Evolutionary conservation across 371 early-diverging fungal genomes (phyloP), one percentile per base, ranked within the genome.

Genomic region (Entomophthora muscae): DNA sequence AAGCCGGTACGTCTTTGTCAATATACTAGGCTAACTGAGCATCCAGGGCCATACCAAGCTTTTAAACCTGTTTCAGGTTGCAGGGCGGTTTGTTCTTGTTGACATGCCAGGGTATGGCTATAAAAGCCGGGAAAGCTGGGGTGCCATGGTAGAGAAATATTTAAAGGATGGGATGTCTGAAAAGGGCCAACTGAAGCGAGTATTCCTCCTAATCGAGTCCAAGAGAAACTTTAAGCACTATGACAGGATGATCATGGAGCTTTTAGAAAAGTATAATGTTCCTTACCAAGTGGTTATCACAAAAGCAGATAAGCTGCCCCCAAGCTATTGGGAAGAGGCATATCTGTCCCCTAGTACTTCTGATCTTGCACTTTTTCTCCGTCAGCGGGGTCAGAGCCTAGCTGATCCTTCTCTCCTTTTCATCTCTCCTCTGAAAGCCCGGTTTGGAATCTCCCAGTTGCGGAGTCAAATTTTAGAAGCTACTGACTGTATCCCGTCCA

Each of bases 51-150:
- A 84, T 64, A 88, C 89, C 0, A 75, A 77, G 26, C 64, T 81
- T 55, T 72, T 88, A 66, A 86, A 86, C 63, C 84, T 86, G 63
- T 86, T 85, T 66, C 71, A 77, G 42, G 68, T 86, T 55, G 80
- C 76, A 1, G 70, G 69, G 32, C 63, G 74, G 67, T 17, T 86
- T 7, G 78, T 78, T 0, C 59, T 88, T n/a, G 87, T 88, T 13
- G 89, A 88, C 64, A 86, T 86, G 86, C 89, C 89, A 3, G 89
- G 89, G 1, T 88, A 88, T 64, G 89, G 89, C 0, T 86, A 72
- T 67, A 77, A 78, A 59, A 84, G 85, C 57, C 75, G 80, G 5
- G 76, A 74, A 32, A 84, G 83, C 64, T 88, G 89, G 87, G 89
- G 89, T 22, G 17, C 27, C 22, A 12, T 55, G 27, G 63, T 56